phyloP scores from a whole-genome alignment of 2,329 filamentous ascomycete species.

The Epichloe coenophiala region DNA sequence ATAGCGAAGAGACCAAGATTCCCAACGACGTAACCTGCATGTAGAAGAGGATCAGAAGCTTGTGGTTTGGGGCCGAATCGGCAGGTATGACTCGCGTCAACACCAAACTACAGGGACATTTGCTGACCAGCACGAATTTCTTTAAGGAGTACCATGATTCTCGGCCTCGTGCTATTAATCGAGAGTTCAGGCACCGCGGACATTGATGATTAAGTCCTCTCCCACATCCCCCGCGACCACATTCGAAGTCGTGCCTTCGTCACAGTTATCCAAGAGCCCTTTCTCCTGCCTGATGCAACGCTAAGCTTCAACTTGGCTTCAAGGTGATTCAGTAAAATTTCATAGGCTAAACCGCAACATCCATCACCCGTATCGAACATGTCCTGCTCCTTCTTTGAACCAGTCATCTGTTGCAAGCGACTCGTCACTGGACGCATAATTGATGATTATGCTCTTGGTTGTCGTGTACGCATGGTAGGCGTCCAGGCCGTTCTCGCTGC shows the following conservation, averaged over 20 bases:
- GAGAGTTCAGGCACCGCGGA: constrained; percentile 13
- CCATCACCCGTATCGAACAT: constrained; percentile 29
- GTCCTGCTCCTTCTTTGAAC: constrained; percentile 45
- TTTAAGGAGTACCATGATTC: constrained; percentile 12
- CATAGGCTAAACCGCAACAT: not conserved
- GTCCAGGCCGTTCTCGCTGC: constrained; percentile 60
- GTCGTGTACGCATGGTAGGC: constrained; percentile 46
- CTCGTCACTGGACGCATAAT: constrained; percentile 47
- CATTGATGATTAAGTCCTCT: constrained; percentile 17
- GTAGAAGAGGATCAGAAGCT: constrained; percentile 10
- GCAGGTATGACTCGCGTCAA: not conserved
- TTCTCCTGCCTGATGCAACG: constrained; percentile 8
- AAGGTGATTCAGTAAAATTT: no score
- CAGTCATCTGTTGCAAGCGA: constrained; percentile 44
- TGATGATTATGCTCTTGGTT: constrained; percentile 55
- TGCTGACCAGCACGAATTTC: no score
- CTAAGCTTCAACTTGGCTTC: constrained; percentile 8
- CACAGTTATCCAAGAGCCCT: constrained; percentile 18
- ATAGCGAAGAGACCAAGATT: constrained; percentile 5
- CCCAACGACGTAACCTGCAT: constrained; percentile 8
- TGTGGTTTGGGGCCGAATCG: constrained; percentile 10
- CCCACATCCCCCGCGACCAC: constrained; percentile 7
- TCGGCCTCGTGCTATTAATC: constrained; percentile 9
- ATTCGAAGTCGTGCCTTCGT: constrained; percentile 18
- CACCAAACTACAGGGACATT: no score